Evolutionary conservation across 441 rosid species (phyloP).

Genomic region (Jatropha podagrica): DNA sequence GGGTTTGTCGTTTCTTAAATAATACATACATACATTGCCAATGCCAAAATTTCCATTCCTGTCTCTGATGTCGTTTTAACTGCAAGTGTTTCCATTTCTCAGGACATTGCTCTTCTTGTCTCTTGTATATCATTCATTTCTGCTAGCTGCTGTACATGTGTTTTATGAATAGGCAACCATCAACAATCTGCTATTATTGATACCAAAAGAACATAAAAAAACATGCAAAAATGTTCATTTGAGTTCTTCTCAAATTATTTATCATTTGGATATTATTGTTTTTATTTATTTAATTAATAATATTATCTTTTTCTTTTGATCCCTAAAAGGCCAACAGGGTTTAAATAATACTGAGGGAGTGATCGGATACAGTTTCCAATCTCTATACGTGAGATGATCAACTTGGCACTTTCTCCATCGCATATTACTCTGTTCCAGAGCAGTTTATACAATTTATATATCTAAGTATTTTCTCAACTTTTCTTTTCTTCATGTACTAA

Average conservation of each 20-base stretch:
- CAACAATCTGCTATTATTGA: background rate
- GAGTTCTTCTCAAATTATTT: no score
- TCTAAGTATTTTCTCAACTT: no score
- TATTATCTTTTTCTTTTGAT: no score
- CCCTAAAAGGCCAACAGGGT: background rate
- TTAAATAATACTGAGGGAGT: no score
- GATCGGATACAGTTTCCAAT: constrained; percentile 2
- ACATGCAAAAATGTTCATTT: background rate
- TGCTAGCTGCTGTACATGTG: constrained; percentile 16
- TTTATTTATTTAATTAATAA: no score
- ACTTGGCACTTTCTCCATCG: constrained; percentile 12
- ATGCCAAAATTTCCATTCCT: constrained; percentile 16
- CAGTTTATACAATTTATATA: no score
- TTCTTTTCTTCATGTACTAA: no score
- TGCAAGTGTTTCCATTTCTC: constrained; percentile 36
- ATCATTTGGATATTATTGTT: no score
- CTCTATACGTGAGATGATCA: background rate
- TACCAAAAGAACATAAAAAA: no score
- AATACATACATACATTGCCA: no score
- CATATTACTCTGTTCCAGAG: background rate
- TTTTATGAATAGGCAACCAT: background rate
- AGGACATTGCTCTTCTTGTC: constrained; percentile 31
- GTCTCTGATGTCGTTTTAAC: constrained; percentile 31
- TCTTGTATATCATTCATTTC: constrained; percentile 17
- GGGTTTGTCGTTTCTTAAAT: constrained; percentile 14